Conservation (phyloP, 768 basidiomycete species). For the Leccinum subtestaceum region DNA sequence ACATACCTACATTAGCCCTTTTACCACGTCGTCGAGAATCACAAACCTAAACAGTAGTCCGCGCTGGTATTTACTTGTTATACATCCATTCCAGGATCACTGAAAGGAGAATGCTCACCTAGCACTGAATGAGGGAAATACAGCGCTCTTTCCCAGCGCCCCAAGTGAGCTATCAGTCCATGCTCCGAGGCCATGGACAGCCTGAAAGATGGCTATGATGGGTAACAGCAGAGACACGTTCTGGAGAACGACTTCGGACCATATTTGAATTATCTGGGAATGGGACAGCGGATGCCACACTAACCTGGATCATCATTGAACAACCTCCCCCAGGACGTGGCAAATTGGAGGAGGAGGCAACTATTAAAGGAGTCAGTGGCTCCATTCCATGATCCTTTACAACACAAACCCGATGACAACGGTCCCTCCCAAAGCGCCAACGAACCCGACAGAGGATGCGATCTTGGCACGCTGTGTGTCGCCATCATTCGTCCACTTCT, state of each 20-base stretch:
- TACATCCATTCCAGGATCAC: not conserved
- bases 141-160: slow-evolving; percentile 18
- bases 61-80: slow-evolving; percentile 9
- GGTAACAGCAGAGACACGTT: slow-evolving; percentile 54
- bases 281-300: slow-evolving; percentile 3
- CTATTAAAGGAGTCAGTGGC: slow-evolving; percentile 23
- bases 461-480: slow-evolving; percentile 19
- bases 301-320: slow-evolving; percentile 55
- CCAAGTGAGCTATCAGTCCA: slow-evolving; percentile 19
- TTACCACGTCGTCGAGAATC: not conserved
- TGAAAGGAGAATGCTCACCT: slow-evolving; percentile 10
- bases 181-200: slow-evolving; percentile 20
- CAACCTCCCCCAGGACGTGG: slow-evolving; percentile 50
- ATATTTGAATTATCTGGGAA: not conserved
- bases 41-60: slow-evolving; percentile 33
- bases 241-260: slow-evolving; percentile 37
- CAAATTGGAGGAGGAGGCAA: slow-evolving; percentile 41
- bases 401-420: slow-evolving; percentile 12
- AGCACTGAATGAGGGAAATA: slow-evolving; percentile 24
- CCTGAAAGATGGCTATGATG: slow-evolving; percentile 28
- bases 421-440: slow-evolving; percentile 13
- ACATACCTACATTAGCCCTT: not conserved
- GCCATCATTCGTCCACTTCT: slow-evolving; percentile 22
- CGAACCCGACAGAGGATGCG: slow-evolving; percentile 16
- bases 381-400: not conserved